Base-by-base conservation (phyloP, 2,329 filamentous ascomycete species). In the Ophiosphaerella narmari region DNA sequence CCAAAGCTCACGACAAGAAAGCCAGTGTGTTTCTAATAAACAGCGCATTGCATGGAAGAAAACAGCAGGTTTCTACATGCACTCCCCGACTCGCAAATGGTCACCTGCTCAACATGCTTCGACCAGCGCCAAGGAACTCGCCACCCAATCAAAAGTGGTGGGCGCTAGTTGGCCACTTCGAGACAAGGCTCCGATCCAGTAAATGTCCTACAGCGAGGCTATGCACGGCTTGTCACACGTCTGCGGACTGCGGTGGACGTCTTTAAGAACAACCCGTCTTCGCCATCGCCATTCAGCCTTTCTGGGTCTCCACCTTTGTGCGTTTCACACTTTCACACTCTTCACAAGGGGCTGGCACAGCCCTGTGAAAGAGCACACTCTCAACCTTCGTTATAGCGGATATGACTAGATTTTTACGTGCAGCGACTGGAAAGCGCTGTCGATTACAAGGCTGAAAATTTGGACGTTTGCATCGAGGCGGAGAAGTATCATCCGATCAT, bases 351-450 rank as follows among this genome's bases (percentile, higher is more conserved):
- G 33, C 14, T 16, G 26, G 11, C 26, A 29, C 7, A 7, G 6
- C 31, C 31, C 9, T 21, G 4, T 23, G n/a, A 9, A 37, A 29
- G 32, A 26, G 21, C 24, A 44, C 23, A 23, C 34, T 14, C n/a
- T 26, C 40, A 50, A n/a, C 18, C 41, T 46, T 45, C 45, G 46
- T 48, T 48, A 43, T 45, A 48, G 54, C 50, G 55, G 55, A 50
- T 51, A 60, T 60, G 58, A 52, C 47, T 53, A 49, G 45, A 50
- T 37, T 51, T 44, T 46, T 51, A 53, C 53, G 49, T 54, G 50
- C 50, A 42, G 50, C 48, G 41, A 40, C 47, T 41, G 50, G 55
- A 52, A 46, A 49, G 49, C 50, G 55, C 52, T 53, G 55, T 53
- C 51, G 54, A 46, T 43, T 57, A 47, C 44, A 56, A 41, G 50